phyloP scores from a whole-genome alignment of 108 stramenopile species.

The Pseudonitzschia multistriata region DNA sequence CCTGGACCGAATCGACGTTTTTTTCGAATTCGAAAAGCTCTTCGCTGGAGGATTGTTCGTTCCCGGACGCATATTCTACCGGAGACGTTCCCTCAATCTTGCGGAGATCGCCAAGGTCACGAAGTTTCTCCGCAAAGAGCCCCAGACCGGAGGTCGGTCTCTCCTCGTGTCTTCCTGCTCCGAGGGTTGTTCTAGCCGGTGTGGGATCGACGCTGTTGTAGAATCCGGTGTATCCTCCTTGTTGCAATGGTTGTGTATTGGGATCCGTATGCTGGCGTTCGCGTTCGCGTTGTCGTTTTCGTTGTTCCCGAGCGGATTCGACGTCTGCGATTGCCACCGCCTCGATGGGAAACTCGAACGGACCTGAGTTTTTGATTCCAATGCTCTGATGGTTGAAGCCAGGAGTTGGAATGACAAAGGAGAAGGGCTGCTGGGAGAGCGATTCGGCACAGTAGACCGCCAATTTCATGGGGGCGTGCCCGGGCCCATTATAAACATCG shows the following conservation, averaged over 20 bases:
- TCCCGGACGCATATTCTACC: not conserved
- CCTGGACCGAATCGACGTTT: conserved; percentile 45
- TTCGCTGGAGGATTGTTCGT: not conserved
- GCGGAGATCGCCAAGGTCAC: not conserved
- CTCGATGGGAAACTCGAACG: conserved; percentile 59
- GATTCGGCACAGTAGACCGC: conserved; percentile 63
- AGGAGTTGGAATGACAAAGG: conserved; percentile 54
- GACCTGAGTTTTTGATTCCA: conserved; percentile 56
- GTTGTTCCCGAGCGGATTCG: not conserved
- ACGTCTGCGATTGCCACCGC: conserved; percentile 39
- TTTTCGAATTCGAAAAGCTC: not conserved
- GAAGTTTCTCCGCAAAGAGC: conserved; percentile 1
- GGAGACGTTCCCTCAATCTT: conserved; percentile 6
- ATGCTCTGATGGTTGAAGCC: conserved; percentile 44
- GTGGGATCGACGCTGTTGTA: not conserved
- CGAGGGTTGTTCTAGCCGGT: not conserved
- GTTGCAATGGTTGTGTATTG: not conserved
- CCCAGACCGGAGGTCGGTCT: not conserved
- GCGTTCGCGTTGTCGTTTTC: not conserved
- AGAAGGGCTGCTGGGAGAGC: conserved; percentile 44
- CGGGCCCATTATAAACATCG: conserved; percentile 58
- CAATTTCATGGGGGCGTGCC: conserved; percentile 59
- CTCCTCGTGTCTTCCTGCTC: not conserved
- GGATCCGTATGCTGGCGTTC: not conserved
- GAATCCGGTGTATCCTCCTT: not conserved